phyloP scores from a whole-genome alignment of 2,329 filamentous ascomycete species.

The Ceratocystis colombiana region DNA sequence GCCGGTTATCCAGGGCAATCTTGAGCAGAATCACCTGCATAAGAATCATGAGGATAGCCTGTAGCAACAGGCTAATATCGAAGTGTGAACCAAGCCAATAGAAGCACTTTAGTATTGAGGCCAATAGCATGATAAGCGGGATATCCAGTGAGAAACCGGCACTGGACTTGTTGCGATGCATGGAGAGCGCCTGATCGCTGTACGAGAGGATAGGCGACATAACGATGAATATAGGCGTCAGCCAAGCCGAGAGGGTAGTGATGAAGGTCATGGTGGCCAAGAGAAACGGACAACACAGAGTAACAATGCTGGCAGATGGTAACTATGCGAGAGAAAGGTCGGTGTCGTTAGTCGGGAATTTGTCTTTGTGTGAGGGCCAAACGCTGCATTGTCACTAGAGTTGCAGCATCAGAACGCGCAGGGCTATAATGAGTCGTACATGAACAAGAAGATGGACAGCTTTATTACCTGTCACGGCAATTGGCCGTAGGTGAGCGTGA shows the following conservation, averaged over 20 bases:
- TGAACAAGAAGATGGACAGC: neutral
- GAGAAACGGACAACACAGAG: neutral
- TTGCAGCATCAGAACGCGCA: neutral
- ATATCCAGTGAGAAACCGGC: slow-evolving; percentile 62
- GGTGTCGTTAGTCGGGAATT: slow-evolving; percentile 11
- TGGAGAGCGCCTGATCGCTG: slow-evolving; percentile 54
- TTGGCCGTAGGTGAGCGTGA: neutral
- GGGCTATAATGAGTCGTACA: neutral
- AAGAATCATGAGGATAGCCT: slow-evolving; percentile 55
- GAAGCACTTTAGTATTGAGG: slow-evolving; percentile 57
- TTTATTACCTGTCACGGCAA: neutral
- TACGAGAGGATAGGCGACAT: slow-evolving; percentile 55
- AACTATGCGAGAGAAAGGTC: neutral
- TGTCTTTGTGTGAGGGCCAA: neutral
- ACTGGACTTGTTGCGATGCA: slow-evolving; percentile 54
- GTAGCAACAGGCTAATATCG: slow-evolving; percentile 52
- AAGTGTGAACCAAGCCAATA: slow-evolving; percentile 60
- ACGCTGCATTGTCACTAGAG: neutral
- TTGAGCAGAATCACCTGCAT: slow-evolving; percentile 56
- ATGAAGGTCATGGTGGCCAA: slow-evolving; percentile 34
- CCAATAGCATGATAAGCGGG: slow-evolving; percentile 61
- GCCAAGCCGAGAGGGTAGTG: slow-evolving; percentile 43
- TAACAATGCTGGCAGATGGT: neutral
- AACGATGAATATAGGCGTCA: slow-evolving; percentile 54
- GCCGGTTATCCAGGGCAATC: slow-evolving; percentile 58